Base-by-base conservation (phyloP, 1,139 yeast genomes). In the Candida freyschussii region DNA sequence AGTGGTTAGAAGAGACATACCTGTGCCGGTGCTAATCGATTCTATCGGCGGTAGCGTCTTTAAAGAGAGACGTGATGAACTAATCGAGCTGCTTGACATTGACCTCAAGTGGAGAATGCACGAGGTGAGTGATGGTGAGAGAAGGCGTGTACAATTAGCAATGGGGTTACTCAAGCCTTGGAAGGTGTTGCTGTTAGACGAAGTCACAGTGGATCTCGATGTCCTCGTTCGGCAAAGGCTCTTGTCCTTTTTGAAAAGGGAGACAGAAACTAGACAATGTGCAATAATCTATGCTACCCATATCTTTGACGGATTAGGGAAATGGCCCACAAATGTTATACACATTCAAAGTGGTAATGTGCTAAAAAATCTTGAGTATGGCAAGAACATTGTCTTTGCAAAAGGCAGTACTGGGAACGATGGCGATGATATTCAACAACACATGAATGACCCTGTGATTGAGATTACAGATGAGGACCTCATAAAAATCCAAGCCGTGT, bases 151-250 rank as follows among this genome's bases (percentile, higher is more conserved):
- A 2, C 98, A 91, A 54, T 64, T 91, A 40, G 86, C 81, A 24
- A 87, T 91, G 95, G 98, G 98, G 1, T 65, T 91, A 33, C 61
- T 89, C 42, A 78, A 82, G 48, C 97, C 96, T 5, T 91, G 96
- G 95, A 76, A 74, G 39, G 69, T 87, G 15, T 61, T 91, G 21
- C 62, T 91, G 15, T 64, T 91, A 29, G 98, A 91, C 56, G 98
- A 91, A 56, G 97, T 91, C 19, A 91, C 98, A 0, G 95, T 91
- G 17, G 98, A 91, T 55, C 67, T 91, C 46, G 98, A 91, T 53
- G 98, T 91, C 13, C 71, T 91, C 28, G 97, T 91, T 2, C 70
- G 98, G 48, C 75, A 78, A 26, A 69, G 85, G 36, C 63, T 91
- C 34, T 64, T 91, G 40, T 63, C 68, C 3, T 91, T 84, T 53